Percentiles rank a stretch among this genome's conserved stretches.
phyloP scores from a whole-genome alignment of 768 basidiomycete genomes.

The Tricholoma hemisulphureum region DNA sequence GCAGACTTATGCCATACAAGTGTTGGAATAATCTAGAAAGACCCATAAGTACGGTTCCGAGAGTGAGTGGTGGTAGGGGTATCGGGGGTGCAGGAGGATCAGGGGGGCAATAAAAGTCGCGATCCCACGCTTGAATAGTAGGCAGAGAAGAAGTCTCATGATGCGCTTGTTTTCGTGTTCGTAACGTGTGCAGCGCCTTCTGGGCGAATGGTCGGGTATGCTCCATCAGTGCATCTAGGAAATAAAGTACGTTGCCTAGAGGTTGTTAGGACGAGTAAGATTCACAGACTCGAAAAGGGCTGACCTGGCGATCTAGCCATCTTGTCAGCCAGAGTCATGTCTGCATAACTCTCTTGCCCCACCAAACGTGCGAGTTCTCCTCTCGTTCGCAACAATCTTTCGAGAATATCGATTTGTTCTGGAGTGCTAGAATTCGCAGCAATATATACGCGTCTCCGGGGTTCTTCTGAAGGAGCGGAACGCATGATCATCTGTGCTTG shows the following conservation, averaged over 20 bases:
- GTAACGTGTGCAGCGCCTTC: constrained; percentile 65
- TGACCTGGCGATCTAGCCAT: constrained; percentile 94
- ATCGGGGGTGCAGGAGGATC: constrained; percentile 74
- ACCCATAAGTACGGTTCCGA: constrained; percentile 90
- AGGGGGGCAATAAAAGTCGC: constrained; percentile 88
- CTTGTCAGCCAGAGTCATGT: constrained; percentile 88
- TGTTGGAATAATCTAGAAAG: constrained; percentile 85
- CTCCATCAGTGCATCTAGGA: constrained; percentile 76
- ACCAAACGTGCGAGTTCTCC: constrained; percentile 82
- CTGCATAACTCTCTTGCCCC: constrained; percentile 81
- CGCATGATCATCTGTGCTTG: constrained; percentile 95
- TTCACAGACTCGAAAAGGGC: constrained; percentile 16
- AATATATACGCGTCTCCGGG: constrained; percentile 78
- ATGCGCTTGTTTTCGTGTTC: constrained; percentile 72
- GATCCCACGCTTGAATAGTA: constrained; percentile 91
- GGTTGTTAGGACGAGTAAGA: not conserved
- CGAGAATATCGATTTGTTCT: constrained; percentile 75
- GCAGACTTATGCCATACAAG: constrained; percentile 83
- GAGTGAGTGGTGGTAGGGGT: constrained; percentile 70
- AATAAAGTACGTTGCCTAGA: constrained; percentile 81
- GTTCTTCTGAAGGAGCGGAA: constrained; percentile 80
- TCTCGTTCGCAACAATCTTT: constrained; percentile 70
- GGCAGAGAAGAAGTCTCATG: constrained; percentile 58
- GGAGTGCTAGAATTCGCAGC: constrained; percentile 75
- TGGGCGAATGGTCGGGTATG: constrained; percentile 79